Base-by-base conservation (phyloP, 2,329 filamentous ascomycete genomes). In the Leptodontidium sp. region DNA sequence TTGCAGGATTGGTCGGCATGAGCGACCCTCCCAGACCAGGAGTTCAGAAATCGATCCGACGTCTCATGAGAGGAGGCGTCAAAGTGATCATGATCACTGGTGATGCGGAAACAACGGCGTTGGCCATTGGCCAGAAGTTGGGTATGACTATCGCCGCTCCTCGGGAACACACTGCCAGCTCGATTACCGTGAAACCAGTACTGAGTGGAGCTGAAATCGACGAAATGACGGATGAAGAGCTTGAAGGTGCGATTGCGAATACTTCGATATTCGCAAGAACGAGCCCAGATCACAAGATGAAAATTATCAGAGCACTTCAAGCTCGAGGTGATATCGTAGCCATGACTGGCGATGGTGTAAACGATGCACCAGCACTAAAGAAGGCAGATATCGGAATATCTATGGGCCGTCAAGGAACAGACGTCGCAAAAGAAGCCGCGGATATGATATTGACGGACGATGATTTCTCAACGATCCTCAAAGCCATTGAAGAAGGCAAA, bases 61-160 rank as follows among this genome's bases (percentile, higher is more conserved):
- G 92, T 70, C 84, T 99, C 66, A 95, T 98, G 91, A 90, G 93
- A 61, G 96, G 96, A 65, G 95, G 95, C 49, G 96, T 99, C 71
- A 96, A 94, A 79, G 93, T 99, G 59, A 97, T 99, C 75, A 99
- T 99, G 96, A 98, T 99, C 74, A 99, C 96, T 11, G 96, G 96
- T 68, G 96, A 99, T 79, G 93, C 96, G 17, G 94, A 98, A 79
- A 93, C 93, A 1, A 99, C 96, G 2, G 96, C 96, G 2, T 85
- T 98, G 57, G 96, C 96, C 0, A 98, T 99, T 78, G 96, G 93
- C 38, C 93, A 88, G 80, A 95, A 97, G 77, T 86, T 99, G n/a
- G 96, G 96, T 50, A 99, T 99, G 93, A 89, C 90, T 1, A 88
- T 98, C 67, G 87, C 85, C 12, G 80, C 81, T 65, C 83, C 83